A percentile compares a stretch with the other conserved stretches of the same genome.
These are phyloP conservation scores for Schizopora paradoxa DNA, from an alignment of 1,284 basidiomycete genomes.

Conservation along the genomic window DNA sequence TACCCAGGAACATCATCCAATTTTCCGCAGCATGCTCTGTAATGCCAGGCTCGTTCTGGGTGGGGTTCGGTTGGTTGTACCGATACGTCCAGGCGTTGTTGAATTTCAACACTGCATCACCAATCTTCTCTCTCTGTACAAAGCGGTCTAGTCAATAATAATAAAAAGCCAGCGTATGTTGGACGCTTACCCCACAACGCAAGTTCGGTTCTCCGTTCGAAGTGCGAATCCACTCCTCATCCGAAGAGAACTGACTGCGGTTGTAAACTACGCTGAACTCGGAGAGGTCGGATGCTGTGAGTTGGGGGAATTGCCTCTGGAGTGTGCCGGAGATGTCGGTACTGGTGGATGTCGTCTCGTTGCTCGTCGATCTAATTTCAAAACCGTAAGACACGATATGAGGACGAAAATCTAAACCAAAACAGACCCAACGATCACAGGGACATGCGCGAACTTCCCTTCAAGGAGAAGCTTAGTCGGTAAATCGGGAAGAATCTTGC, in stretches of 20 bases:
- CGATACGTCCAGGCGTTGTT: slow-evolving; percentile 43
- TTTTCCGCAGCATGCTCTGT: slow-evolving; percentile 53
- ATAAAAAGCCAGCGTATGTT: background rate
- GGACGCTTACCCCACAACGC: slow-evolving; percentile 41
- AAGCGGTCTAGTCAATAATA: background rate
- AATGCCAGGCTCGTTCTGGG: slow-evolving; percentile 26
- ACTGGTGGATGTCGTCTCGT: slow-evolving; percentile 45
- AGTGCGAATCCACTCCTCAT: slow-evolving; percentile 36
- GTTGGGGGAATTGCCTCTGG: slow-evolving; percentile 38
- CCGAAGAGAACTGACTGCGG: slow-evolving; percentile 34
- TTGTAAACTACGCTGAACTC: slow-evolving; percentile 38
- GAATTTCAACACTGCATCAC: slow-evolving; percentile 32
- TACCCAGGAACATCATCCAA: slow-evolving; percentile 59
- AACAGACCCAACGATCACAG: slow-evolving; percentile 55
- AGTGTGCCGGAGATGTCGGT: slow-evolving; percentile 33
- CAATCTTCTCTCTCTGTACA: slow-evolving; percentile 44
- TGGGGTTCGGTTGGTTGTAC: slow-evolving; percentile 51
- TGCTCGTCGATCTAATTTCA: slow-evolving; percentile 42
- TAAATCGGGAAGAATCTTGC: slow-evolving; percentile 40
- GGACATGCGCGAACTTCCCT: slow-evolving; percentile 42
- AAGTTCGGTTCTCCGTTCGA: slow-evolving; percentile 45
- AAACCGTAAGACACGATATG: background rate
- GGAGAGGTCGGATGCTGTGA: slow-evolving; percentile 35
- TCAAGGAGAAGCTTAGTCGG: slow-evolving; percentile 41
- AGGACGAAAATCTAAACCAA: background rate